Conservation (phyloP, 768 basidiomycete genomes). For the Serendipita sp. region DNA sequence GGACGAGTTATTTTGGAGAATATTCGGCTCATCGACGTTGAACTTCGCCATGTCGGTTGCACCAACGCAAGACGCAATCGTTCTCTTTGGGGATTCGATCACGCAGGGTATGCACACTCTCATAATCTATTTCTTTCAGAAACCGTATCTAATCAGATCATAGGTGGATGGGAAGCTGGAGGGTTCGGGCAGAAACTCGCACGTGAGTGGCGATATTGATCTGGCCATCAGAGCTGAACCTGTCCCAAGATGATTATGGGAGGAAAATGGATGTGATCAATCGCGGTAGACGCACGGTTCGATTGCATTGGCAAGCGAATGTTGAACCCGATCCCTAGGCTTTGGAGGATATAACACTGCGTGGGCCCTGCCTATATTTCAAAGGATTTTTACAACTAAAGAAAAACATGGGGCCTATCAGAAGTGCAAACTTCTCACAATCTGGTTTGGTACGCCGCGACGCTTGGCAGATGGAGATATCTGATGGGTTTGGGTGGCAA, state of each 20-base stretch:
- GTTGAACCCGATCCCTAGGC: not conserved
- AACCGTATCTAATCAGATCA: not conserved
- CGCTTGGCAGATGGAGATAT: not conserved
- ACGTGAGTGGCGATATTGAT: conserved; percentile 26
- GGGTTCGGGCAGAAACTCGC: conserved; percentile 59
- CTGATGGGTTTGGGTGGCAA: not conserved
- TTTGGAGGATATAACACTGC: conserved; percentile 62
- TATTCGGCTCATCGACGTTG: not conserved
- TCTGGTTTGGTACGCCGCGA: conserved; percentile 64
- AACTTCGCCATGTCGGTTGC: not conserved
- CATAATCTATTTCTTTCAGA: conserved; percentile 22
- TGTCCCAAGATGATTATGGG: conserved; percentile 48
- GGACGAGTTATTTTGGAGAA: too few species aligned
- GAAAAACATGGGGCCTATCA: conserved; percentile 34
- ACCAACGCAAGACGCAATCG: conserved; percentile 39
- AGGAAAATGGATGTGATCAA: conserved; percentile 78
- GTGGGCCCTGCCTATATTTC: conserved; percentile 68
- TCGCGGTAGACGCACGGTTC: conserved; percentile 37
- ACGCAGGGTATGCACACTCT: conserved; percentile 47
- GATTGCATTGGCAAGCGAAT: not conserved
- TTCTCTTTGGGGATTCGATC: conserved; percentile 73
- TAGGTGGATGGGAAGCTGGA: conserved; percentile 13
- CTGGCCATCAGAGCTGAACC: not conserved
- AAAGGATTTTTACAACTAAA: conserved; percentile 48
- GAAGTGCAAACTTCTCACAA: conserved; percentile 53